Base-by-base conservation (phyloP, 179 eudicot species). In the Spergularia azorica region DNA sequence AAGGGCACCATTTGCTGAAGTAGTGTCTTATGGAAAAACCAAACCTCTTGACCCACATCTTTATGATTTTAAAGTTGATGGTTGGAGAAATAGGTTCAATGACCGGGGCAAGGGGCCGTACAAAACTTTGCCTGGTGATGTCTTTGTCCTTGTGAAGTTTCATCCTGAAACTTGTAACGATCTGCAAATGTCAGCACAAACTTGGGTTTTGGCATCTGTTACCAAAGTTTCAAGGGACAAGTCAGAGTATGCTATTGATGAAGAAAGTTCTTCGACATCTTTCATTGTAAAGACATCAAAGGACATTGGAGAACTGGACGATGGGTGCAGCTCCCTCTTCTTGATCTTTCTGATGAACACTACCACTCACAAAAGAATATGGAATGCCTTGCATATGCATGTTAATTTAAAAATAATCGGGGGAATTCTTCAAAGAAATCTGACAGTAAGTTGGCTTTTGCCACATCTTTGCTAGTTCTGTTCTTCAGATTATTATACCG, bases 91-190 rank as follows among this genome's bases (percentile, higher is more conserved):
- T 78, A 82, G 63, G 61, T 76, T 60, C 16, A 81, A 71, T 78
- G 88, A 83, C 41, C 86, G 81, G 13, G 88, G 87, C 20, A 86
- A 83, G 72, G 90, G 86, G 74, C 90, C 89, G 18, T 89, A 89
- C 81, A 82, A 73, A 73, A 88, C 87, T 6, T 76, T 91, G 75
- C 97, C 97, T 9, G 95, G 95, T 52, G 97, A 92, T 79, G 18
- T 92, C 15, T 72, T 89, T 46, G 70, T 87, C 4, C 17, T 92
- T 17, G 77, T 86, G 16, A 82, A 87, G 63, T 70, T 74, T 50
- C 88, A 81, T 59, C 95, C 91, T 50, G 86, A 82, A 78, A 71
- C 78, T 18, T 11, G 73, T 6, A 77, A 75, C 21, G 92, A 86
- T 79, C 20, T 90, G 70, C 83, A 77, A 56, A 77, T 81, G 54